Percentiles rank a stretch among this genome's conserved stretches.
Evolutionary conservation across 2,329 filamentous ascomycete species (phyloP).

Genomic region (Mycosphaerella arachidis): DNA sequence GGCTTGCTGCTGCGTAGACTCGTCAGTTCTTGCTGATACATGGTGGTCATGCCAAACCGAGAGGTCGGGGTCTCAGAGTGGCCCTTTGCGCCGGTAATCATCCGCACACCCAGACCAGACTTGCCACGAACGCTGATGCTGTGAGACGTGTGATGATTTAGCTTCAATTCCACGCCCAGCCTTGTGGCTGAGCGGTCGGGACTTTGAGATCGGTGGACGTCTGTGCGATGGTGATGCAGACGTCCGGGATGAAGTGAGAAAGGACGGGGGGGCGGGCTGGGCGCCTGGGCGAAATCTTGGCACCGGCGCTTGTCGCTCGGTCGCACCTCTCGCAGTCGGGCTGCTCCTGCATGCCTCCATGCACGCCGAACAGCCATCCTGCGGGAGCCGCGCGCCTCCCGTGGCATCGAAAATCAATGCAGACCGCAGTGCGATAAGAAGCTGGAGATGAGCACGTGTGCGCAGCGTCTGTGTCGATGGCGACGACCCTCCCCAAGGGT

Average conservation of each 20-base stretch:
- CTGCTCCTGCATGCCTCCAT: no score
- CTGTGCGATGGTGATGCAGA: not conserved
- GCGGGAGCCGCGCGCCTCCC: not conserved
- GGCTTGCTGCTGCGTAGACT: not conserved
- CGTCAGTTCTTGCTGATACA: not conserved
- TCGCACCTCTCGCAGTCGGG: not conserved
- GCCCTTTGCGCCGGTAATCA: not conserved
- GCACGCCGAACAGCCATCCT: not conserved
- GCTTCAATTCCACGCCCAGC: conserved; percentile 9
- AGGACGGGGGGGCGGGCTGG: not conserved
- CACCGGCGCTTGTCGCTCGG: not conserved
- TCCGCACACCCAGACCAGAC: not conserved
- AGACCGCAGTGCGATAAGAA: not conserved
- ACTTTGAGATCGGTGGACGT: conserved; percentile 7
- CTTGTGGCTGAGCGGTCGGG: conserved; percentile 3
- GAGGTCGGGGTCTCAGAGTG: not conserved
- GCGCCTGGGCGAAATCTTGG: not conserved
- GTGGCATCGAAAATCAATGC: not conserved
- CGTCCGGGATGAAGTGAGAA: not conserved
- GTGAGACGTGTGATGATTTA: not conserved
- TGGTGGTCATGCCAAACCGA: not conserved
- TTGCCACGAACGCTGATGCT: not conserved
- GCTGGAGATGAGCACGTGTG: not conserved
- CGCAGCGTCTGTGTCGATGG: not conserved
- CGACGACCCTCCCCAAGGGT: not conserved